Conservation (phyloP, 2,329 filamentous ascomycete species). For the Xylariaceae sp. region DNA sequence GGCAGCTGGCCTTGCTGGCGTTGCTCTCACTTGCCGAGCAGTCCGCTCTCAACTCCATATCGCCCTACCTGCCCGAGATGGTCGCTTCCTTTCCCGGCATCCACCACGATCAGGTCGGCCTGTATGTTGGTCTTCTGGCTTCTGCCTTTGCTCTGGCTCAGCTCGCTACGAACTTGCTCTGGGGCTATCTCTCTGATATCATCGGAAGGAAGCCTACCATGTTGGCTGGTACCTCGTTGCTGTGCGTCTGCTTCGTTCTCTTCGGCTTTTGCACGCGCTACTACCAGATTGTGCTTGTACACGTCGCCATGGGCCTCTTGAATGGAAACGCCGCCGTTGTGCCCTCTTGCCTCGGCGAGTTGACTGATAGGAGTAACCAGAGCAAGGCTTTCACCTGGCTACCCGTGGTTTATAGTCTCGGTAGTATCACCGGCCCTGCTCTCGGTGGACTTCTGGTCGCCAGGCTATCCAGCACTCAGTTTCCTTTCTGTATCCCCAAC, state of each 20-base stretch:
- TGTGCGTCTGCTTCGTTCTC: slow-evolving; percentile 71
- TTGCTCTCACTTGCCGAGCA: slow-evolving; percentile 89
- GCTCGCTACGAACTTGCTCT: slow-evolving; percentile 85
- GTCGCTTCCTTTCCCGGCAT: slow-evolving; percentile 79
- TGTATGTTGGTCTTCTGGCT: slow-evolving; percentile 87
- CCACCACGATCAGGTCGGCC: slow-evolving; percentile 61
- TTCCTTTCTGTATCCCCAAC: slow-evolving; percentile 84
- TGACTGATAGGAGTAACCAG: slow-evolving; percentile 93
- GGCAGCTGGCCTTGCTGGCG: slow-evolving; percentile 78
- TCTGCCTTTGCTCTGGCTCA: slow-evolving; percentile 91
- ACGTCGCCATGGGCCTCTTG: slow-evolving; percentile 83
- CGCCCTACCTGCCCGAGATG: slow-evolving; percentile 93
- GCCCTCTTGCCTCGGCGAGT: slow-evolving; percentile 87
- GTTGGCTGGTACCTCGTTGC: slow-evolving; percentile 73
- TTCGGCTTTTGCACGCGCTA: slow-evolving; percentile 84
- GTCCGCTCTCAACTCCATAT: slow-evolving; percentile 93
- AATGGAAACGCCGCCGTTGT: slow-evolving; percentile 96
- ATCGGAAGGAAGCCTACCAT: slow-evolving; percentile 80
- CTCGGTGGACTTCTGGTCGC: slow-evolving; percentile 81
- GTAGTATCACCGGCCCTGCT: slow-evolving; percentile 86
- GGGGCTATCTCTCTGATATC: slow-evolving; percentile 77
- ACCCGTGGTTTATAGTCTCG: slow-evolving; percentile 91
- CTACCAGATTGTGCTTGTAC: slow-evolving; percentile 79
- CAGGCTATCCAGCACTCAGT: slow-evolving; percentile 52
- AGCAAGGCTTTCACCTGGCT: slow-evolving; percentile 89